phyloP scores from a whole-genome alignment of 257 asterid species.

The Fraxinus americana region DNA sequence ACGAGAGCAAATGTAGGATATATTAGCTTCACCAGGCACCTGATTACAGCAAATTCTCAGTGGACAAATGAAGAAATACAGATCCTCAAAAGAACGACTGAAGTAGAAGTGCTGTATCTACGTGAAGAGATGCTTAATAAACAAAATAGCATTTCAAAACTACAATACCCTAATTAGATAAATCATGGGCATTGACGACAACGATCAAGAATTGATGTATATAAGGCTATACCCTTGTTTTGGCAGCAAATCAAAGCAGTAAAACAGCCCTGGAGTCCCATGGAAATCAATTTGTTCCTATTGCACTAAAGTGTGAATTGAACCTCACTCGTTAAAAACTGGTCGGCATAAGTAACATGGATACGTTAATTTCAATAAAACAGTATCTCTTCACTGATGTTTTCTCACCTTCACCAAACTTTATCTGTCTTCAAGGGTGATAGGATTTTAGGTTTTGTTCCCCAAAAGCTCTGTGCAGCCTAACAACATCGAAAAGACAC shows the following conservation, averaged over 20 bases:
- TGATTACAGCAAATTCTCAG: conserved; percentile 33
- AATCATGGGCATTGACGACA: not conserved
- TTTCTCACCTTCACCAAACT: not conserved
- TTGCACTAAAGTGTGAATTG: not conserved
- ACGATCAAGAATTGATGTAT: not conserved
- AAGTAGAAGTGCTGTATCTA: not conserved
- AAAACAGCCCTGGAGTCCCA: not conserved
- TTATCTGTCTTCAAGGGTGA: not conserved
- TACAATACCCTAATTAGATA: not conserved
- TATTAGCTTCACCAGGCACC: conserved; percentile 88
- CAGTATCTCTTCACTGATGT: not conserved
- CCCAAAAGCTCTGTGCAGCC: not conserved
- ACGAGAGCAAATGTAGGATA: conserved; percentile 91
- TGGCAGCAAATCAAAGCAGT: conserved; percentile 5
- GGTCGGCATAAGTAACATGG: not conserved
- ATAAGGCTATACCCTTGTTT: not conserved
- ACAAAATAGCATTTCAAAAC: conserved; percentile 2
- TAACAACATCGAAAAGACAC: not conserved
- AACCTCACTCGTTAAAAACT: not conserved
- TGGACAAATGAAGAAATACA: conserved; percentile 24
- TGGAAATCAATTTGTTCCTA: not conserved
- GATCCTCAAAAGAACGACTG: not conserved
- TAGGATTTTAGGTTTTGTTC: not conserved
- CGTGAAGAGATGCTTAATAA: not conserved
- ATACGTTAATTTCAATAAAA: not conserved